Evolutionary conservation across 2,329 filamentous ascomycete genomes (phyloP).

Genomic region (Dendryphion nanum): DNA sequence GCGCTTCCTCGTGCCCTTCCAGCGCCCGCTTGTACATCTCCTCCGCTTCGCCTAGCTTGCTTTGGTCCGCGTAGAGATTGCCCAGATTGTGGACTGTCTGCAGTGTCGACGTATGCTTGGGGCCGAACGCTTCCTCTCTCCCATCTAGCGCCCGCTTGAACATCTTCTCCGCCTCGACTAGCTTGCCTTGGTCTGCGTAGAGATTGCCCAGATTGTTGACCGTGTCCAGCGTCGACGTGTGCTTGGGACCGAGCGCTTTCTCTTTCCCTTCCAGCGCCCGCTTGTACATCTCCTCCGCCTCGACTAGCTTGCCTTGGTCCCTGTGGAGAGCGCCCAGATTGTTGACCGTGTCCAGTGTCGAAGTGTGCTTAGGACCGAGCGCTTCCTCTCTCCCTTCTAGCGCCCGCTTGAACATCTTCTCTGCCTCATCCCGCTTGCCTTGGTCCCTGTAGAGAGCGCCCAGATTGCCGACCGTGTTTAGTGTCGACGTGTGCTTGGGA

Average conservation of each 20-base stretch:
- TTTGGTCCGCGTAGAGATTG: constrained; percentile 11
- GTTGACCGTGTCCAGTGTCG: constrained; percentile 10
- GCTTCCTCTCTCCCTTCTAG: constrained; percentile 12
- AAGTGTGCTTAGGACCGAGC: constrained; percentile 8
- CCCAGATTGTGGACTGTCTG: constrained; percentile 11
- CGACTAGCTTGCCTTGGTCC: neutral
- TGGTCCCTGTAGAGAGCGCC: neutral
- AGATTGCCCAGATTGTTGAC: constrained; percentile 13
- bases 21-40: constrained; percentile 17
- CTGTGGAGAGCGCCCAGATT: constrained; percentile 4
- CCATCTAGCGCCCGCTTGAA: constrained; percentile 16
- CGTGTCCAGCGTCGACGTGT: constrained; percentile 13
- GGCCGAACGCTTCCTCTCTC: constrained; percentile 12
- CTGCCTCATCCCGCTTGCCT: neutral
- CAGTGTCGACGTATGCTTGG: constrained; percentile 14
- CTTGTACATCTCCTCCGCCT: constrained; percentile 10
- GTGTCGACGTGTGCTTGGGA: constrained; percentile 9
- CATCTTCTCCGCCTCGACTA: constrained; percentile 14
- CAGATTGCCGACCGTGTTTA: constrained; percentile 9
- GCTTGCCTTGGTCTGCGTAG: constrained; percentile 12
- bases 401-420: constrained; percentile 11
- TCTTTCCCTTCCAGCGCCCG: constrained; percentile 34
- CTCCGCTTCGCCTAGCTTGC: constrained; percentile 4
- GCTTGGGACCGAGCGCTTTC: constrained; percentile 17
- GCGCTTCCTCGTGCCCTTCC: constrained; percentile 12